Base-by-base conservation (phyloP, 768 basidiomycete species). In the Tylopilus felleus region DNA sequence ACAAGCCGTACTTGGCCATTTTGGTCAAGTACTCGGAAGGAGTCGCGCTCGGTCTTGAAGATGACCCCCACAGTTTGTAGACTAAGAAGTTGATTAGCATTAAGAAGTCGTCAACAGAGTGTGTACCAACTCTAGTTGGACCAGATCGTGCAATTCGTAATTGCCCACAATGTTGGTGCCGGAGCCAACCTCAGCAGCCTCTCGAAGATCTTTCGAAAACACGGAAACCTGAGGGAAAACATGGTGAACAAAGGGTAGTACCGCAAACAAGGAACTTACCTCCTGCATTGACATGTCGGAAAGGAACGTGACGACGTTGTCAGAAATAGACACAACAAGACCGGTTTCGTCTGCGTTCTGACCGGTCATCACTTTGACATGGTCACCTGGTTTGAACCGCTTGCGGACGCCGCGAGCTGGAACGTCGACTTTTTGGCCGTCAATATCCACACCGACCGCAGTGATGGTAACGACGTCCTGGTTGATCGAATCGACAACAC, bases 281-380 rank as follows among this genome's bases (percentile, higher is more conserved):
- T 98, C 96, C 63, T 93, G 89, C 84, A 94, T 85, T 3, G 90
- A 88, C 84, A 98, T 90, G 68, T 98, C 97, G n/a, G 93, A 96
- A 60, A 97, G 73, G 75, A 98, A 94, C 1, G 96, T 98, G 16
- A 98, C 90, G 23, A 93, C 84, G 48, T 94, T 92, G 63, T 92
- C 91, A 5, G 88, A 78, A 19, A 95, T 87, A 21, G 93, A 88
- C 22, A 98, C 89, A 35, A 99, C 96, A 62, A 98, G 79, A 75
- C 97, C 97, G 4, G 94, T 95, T 71, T 97, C 95, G 64, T 97
- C 92, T 8, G 84, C 82, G 65, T 98, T 97, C 71, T 93, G 86
- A 22, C 97, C 97, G 16, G 86, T 80, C 86, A 98, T 93, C 53
- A 98, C 96, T 74, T 98, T 98, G 72, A 99, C 93, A 64, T 99